phyloP scores from a whole-genome alignment of 129 eudicot species.

The Arctium lappa region DNA sequence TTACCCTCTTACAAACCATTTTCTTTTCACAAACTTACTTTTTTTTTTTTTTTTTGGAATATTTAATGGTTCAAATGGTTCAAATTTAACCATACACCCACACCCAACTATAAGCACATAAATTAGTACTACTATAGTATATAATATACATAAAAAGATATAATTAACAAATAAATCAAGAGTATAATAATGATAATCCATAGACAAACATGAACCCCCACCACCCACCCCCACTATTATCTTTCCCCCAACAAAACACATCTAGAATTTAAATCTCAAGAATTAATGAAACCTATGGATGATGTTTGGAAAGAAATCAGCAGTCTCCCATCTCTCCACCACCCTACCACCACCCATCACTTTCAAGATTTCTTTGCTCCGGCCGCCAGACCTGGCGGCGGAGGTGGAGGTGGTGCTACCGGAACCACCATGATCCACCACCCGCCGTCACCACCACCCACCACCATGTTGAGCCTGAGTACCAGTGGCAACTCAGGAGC shows the following conservation, averaged over 20 bases:
- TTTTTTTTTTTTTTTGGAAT: not conserved
- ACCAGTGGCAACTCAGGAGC: conserved; percentile 20
- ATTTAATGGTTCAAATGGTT: not conserved
- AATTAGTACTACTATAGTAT: not conserved
- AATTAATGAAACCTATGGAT: conserved; percentile 24
- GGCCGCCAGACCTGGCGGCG: conserved; percentile 3
- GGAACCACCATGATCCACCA: conserved; percentile 15
- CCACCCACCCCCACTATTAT: not conserved
- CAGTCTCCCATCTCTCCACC: conserved; percentile 34
- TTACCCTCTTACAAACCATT: not conserved
- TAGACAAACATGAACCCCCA: not conserved
- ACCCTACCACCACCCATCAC: conserved; percentile 24
- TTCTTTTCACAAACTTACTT: not conserved
- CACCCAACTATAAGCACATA: not conserved
- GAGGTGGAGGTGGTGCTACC: not conserved
- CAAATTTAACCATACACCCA: not conserved
- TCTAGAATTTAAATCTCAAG: not conserved
- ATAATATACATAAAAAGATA: not conserved
- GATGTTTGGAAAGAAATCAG: conserved; percentile 43
- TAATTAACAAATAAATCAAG: not conserved
- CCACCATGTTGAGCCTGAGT: conserved; percentile 31
- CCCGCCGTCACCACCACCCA: conserved; percentile 14
- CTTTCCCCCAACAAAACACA: not conserved
- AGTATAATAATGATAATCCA: not conserved
- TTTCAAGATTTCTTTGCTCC: conserved; percentile 35